Percentiles rank a stretch among this genome's conserved stretches.
These are phyloP conservation scores for Samsoniella hepiali DNA, from an alignment of 2,329 filamentous ascomycete genomes.

Conservation along the genomic window DNA sequence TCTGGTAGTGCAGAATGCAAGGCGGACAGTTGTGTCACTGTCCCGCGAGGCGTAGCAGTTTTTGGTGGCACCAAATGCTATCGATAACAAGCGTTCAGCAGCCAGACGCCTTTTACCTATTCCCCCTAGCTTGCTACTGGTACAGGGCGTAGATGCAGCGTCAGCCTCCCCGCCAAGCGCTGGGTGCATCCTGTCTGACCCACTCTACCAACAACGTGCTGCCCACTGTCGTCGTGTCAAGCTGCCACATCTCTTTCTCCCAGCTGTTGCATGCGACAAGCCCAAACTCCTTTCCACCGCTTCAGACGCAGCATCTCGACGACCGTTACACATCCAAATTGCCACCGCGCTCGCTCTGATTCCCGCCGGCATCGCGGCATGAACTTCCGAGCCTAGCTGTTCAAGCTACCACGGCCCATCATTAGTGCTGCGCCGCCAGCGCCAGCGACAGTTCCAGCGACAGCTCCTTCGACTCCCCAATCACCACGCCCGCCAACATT, in stretches of 20 bases:
- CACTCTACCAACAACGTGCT: slow-evolving; percentile 12
- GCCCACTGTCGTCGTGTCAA: neutral
- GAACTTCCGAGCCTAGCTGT: slow-evolving; percentile 7
- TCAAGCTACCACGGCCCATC: slow-evolving; percentile 8
- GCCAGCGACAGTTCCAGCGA: neutral
- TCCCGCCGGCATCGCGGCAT: neutral
- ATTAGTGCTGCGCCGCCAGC: slow-evolving; percentile 4
- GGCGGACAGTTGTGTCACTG: slow-evolving; percentile 5
- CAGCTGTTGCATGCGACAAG: slow-evolving; percentile 2
- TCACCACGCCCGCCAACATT: slow-evolving; percentile 14
- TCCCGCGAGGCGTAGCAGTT: slow-evolving; percentile 3
- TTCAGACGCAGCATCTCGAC: neutral
- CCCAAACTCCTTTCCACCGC: neutral
- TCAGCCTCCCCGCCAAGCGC: slow-evolving; percentile 1
- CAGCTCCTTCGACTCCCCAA: neutral
- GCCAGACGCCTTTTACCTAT: no score
- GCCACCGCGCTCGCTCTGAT: neutral
- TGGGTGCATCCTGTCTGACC: slow-evolving; percentile 6
- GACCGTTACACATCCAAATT: neutral
- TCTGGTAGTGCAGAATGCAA: neutral
- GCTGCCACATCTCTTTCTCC: slow-evolving; percentile 15
- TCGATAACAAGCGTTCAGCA: slow-evolving; percentile 1
- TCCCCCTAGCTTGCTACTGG: neutral
- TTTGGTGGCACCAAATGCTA: neutral
- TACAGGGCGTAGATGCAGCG: neutral